Conservation (phyloP, 148 eudicot species). For the Drosera capensis region DNA sequence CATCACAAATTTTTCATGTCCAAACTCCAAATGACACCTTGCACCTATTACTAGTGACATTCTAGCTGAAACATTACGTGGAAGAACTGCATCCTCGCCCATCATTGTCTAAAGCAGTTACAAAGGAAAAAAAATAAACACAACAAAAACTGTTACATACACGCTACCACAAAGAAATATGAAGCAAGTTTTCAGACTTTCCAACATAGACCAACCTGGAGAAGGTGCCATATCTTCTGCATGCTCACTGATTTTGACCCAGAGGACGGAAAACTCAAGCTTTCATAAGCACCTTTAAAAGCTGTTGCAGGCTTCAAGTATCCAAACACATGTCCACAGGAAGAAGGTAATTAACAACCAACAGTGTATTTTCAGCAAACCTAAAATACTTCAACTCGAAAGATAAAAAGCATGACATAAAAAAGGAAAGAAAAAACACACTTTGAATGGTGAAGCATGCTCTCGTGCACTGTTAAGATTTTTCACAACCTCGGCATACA, state of each 20-base stretch:
- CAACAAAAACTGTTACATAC: neutral
- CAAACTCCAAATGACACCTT: slow-evolving; percentile 84
- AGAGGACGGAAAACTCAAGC: slow-evolving; percentile 47
- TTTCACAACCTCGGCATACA: slow-evolving; percentile 67
- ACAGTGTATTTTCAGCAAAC: neutral
- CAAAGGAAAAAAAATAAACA: slow-evolving; percentile 5
- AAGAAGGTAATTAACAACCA: too few relatives aligned
- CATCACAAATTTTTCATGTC: slow-evolving; percentile 70
- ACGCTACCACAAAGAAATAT: neutral
- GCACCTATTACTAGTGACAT: slow-evolving; percentile 85
- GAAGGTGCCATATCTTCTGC: slow-evolving; percentile 89
- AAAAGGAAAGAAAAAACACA: slow-evolving; percentile 14
- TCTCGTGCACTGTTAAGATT: slow-evolving; percentile 66
- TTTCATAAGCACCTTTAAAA: slow-evolving; percentile 73
- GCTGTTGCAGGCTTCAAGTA: slow-evolving; percentile 84
- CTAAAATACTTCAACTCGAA: slow-evolving; percentile 4
- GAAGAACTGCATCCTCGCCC: slow-evolving; percentile 56
- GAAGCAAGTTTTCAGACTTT: slow-evolving; percentile 4
- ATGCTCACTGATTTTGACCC: slow-evolving; percentile 76
- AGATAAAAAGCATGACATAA: neutral
- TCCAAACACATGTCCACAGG: too few relatives aligned
- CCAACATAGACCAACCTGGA: slow-evolving; percentile 41
- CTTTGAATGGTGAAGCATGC: slow-evolving; percentile 58
- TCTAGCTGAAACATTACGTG: slow-evolving; percentile 45
- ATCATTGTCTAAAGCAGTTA: slow-evolving; percentile 35